Conservation (phyloP, 2,329 filamentous ascomycete genomes). For the Calonectria henricotiae region DNA sequence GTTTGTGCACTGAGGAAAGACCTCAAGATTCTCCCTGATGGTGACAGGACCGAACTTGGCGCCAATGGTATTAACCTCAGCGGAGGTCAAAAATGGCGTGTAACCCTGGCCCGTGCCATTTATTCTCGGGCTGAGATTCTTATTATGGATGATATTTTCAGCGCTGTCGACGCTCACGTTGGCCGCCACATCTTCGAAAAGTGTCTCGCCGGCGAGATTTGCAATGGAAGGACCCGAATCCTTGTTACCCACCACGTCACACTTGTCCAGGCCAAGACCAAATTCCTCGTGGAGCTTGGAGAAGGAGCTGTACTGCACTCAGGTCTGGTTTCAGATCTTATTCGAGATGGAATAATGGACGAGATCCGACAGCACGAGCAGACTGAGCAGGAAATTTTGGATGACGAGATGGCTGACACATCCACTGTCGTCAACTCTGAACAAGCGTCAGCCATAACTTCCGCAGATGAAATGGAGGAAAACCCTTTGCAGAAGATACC, state of each 20-base stretch:
- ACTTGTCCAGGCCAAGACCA: slow-evolving; percentile 79
- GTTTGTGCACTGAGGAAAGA: slow-evolving; percentile 85
- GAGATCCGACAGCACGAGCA: slow-evolving; percentile 73
- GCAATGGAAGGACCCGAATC: slow-evolving; percentile 80
- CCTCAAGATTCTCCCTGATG: slow-evolving; percentile 82
- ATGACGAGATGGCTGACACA: slow-evolving; percentile 64
- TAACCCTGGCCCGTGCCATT: slow-evolving; percentile 84
- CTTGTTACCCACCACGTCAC: slow-evolving; percentile 87
- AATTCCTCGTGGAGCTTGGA: slow-evolving; percentile 82
- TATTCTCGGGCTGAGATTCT: slow-evolving; percentile 86
- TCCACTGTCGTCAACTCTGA: slow-evolving; percentile 72
- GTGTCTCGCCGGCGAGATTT: slow-evolving; percentile 81
- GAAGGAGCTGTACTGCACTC: slow-evolving; percentile 77
- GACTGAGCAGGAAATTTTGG: slow-evolving; percentile 61
- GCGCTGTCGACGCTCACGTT: slow-evolving; percentile 86
- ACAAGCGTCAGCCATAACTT: slow-evolving; percentile 62
- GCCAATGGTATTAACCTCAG: slow-evolving; percentile 89
- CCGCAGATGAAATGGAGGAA: slow-evolving; percentile 59
- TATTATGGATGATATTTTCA: slow-evolving; percentile 88
- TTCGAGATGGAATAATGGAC: slow-evolving; percentile 70
- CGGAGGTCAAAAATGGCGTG: slow-evolving; percentile 87
- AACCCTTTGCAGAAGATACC: slow-evolving; percentile 66
- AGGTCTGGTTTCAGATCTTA: slow-evolving; percentile 78
- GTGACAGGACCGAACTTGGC: slow-evolving; percentile 86
- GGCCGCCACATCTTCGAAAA: slow-evolving; percentile 85